Base-by-base conservation (phyloP, 2,329 filamentous ascomycete species). In the Uncinocarpus reesii region DNA sequence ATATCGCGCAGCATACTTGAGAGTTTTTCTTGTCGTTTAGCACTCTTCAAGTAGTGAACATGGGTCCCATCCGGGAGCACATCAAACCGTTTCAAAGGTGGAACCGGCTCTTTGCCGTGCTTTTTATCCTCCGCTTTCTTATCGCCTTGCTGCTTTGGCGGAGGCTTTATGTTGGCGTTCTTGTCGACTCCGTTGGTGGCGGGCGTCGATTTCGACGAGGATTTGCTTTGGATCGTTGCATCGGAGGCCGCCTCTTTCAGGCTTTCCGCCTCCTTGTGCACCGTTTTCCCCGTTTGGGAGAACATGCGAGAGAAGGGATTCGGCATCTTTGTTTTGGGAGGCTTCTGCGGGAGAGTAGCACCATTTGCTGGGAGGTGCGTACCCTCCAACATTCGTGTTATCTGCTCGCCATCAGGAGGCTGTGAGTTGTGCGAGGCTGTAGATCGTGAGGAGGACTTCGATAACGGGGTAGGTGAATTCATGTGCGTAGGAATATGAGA, bases 11-110 rank as follows among this genome's bases (percentile, higher is more conserved):
- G 83, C 80, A 96, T 86, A 65, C 93, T 88, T 16, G 85, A 83
- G 48, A 98, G 74, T 69, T 95, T 96, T 68, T 98, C 90, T 66
- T 98, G 90, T 49, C 92, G 80, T 63, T 86, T 87, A 52, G 86
- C 85, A 53, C 86, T 89, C 69, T 86, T 92, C 54, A 98, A 79
- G 58, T 86, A 80, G 64, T 98, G 92, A 59, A 85, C 82, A 61
- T 98, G 92, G 29, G 80, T 77, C 54, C 86, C 85, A 53, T 83
- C 76, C 1, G 77, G 69, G 42, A 75, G 69, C 18, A 73, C 53
- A 65, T 79, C 79, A 62, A 81, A 84, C 31, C 79, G 65, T 54
- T 66, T 71, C 52, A 65, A 57, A 1, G 54, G 52, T 2, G 57
- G 52, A 7, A 56, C 52, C 6, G 35, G 57, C 57, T 42, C 68